Percentiles rank a stretch among this genome's conserved stretches.
phyloP scores from a whole-genome alignment of 768 basidiomycete genomes.

The Vararia minispora region DNA sequence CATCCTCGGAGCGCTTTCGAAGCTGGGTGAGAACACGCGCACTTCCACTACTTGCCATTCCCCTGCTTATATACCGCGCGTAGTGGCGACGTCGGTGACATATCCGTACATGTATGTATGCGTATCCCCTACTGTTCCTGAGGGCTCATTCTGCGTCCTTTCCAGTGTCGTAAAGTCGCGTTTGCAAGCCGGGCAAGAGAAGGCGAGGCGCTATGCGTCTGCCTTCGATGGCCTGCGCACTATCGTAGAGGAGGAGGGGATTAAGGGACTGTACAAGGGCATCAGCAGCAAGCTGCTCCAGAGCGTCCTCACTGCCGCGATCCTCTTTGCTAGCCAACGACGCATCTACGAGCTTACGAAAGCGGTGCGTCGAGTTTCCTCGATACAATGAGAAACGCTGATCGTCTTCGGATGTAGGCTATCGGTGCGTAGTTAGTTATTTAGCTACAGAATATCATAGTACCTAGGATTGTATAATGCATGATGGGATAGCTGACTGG shows the following conservation, averaged over 20 bases:
- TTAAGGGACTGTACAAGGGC: conserved; percentile 81
- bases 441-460: too few relatives aligned
- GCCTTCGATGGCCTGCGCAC: conserved; percentile 66
- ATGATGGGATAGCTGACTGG: too few relatives aligned
- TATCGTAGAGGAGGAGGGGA: conserved; percentile 69
- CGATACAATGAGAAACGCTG: too few relatives aligned
- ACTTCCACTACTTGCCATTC: background rate
- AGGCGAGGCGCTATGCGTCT: conserved; percentile 62
- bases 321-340: conserved; percentile 84
- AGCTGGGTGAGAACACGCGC: conserved; percentile 48
- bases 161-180: conserved; percentile 65
- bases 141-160: background rate
- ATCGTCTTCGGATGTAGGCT: too few relatives aligned
- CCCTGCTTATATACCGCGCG: background rate
- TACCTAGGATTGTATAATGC: too few relatives aligned
- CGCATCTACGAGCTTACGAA: conserved; percentile 70
- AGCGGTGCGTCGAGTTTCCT: conserved; percentile 29
- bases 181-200: conserved; percentile 62
- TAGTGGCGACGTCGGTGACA: conserved; percentile 40
- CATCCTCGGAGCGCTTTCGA: conserved; percentile 87
- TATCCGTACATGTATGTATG: conserved; percentile 63
- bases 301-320: conserved; percentile 87
- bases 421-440: too few relatives aligned
- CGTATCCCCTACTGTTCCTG: background rate
- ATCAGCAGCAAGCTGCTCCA: conserved; percentile 83